phyloP scores from a whole-genome alignment of 352 stramenopile species.

The Thraustochytrium sp. region DNA sequence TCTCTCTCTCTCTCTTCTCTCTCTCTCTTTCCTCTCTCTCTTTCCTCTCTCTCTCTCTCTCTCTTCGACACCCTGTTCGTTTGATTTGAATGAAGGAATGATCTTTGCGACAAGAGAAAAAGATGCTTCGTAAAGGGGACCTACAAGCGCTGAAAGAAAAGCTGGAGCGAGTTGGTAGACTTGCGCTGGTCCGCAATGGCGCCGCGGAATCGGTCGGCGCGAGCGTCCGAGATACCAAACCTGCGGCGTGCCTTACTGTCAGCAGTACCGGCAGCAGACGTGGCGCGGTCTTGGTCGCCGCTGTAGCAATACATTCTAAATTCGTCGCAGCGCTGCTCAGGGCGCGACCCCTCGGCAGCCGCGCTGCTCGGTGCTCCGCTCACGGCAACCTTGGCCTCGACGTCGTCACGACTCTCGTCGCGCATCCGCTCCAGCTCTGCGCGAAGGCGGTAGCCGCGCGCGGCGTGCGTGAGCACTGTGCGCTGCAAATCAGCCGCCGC shows the following conservation, averaged over 20 bases:
- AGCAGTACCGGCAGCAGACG: neutral
- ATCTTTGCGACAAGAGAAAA: neutral
- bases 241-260: neutral
- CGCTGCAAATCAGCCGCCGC: neutral
- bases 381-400: neutral
- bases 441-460: neutral
- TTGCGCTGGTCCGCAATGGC: neutral
- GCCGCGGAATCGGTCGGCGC: neutral
- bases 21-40: conserved; percentile 46
- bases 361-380: too few species aligned
- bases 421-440: neutral
- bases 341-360: neutral
- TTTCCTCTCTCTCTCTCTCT: conserved; percentile 56
- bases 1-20: neutral
- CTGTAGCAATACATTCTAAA: neutral
- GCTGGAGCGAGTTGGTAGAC: neutral
- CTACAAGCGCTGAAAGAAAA: neutral
- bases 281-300: neutral
- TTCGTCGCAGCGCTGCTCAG: neutral
- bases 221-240: neutral
- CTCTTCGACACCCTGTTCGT: conserved; percentile 47
- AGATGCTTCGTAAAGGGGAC: neutral
- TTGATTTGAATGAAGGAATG: neutral
- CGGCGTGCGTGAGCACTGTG: neutral
- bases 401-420: neutral